Conservation (phyloP, 2,329 filamentous ascomycete genomes). For the Claviceps sp. region DNA sequence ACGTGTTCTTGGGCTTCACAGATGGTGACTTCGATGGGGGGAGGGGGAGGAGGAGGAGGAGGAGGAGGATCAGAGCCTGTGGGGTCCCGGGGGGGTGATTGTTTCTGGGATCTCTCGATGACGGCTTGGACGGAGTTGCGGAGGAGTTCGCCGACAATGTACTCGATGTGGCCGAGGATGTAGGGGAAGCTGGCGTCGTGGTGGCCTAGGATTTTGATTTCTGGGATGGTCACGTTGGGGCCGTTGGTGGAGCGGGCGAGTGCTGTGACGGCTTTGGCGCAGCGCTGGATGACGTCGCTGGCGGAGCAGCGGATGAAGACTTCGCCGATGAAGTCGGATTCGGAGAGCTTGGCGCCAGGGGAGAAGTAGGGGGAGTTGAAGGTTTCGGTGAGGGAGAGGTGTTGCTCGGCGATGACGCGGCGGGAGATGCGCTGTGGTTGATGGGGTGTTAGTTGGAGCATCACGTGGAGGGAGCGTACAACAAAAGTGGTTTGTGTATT, state of each 20-base stretch:
- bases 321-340: constrained; percentile 82
- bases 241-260: constrained; percentile 67
- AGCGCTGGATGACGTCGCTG: constrained; percentile 74
- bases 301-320: constrained; percentile 91
- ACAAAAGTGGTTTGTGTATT: neutral
- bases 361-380: constrained; percentile 87
- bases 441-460: neutral
- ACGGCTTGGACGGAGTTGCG: constrained; percentile 91
- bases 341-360: constrained; percentile 57
- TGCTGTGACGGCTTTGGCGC: constrained; percentile 60
- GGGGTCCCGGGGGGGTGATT: constrained; percentile 12
- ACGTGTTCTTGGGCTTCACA: constrained; percentile 92
- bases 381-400: constrained; percentile 86
- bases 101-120: constrained; percentile 55
- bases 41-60: constrained; percentile 30
- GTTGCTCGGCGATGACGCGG: constrained; percentile 93
- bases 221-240: constrained; percentile 56
- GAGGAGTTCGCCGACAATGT: constrained; percentile 89
- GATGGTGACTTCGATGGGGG: constrained; percentile 84
- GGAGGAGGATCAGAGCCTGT: constrained; percentile 55
- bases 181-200: constrained; percentile 87
- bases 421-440: constrained; percentile 67
- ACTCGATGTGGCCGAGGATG: constrained; percentile 90
- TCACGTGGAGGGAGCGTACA: neutral
- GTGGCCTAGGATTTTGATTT: constrained; percentile 74